Base-by-base conservation (phyloP, 2,329 filamentous ascomycete genomes). In the Cladophialophora chaetospira region DNA sequence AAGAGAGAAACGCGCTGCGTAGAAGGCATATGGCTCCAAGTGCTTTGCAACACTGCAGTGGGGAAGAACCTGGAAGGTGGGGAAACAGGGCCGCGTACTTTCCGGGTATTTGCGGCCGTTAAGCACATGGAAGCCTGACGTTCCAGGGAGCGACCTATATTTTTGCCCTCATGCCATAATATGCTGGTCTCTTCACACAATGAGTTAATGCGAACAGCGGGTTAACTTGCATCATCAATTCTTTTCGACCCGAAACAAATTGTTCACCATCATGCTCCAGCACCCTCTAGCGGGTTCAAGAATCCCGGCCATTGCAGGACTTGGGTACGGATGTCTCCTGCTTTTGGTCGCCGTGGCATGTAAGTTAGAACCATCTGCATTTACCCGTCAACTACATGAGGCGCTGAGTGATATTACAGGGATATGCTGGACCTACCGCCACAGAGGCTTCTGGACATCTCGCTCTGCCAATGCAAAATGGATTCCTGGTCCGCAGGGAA, bases 371-470 rank as follows among this genome's bases (percentile, higher is more conserved):
- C 9, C 19, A 13, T 31, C 11, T 23, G n/a, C 5, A 5, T 5
- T 17, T 9, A 15, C 19, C 8, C 2, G 19, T 21, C 29, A 25
- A 25, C 11, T 13, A 19, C 28, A 19, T 38, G 21, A n/a, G 15
- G 19, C 46, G 13, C 31, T 56, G 25, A 56, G 10, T 15, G 33
- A 15, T 21, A 21, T 19, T 21, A 17, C 53, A 70, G 55, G 43
- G 33, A 47, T 58, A 29, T 58, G 51, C 31, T 58, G 56, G 56
- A 55, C 56, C 5, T 55, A 38, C 46, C 56, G 51, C 35, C 45
- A 51, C 35, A 55, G 38, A 31, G 56, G 56, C 11, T 28, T 58
- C 45, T 58, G 56, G 56, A 46, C 56, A 17, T 58, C 56, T 4
- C 19, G 31, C 11, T 58, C 56, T 9, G 50, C 50, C 29, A 58